Conservation (phyloP, 441 rosid genomes). For the Eutrema salsugineum region DNA sequence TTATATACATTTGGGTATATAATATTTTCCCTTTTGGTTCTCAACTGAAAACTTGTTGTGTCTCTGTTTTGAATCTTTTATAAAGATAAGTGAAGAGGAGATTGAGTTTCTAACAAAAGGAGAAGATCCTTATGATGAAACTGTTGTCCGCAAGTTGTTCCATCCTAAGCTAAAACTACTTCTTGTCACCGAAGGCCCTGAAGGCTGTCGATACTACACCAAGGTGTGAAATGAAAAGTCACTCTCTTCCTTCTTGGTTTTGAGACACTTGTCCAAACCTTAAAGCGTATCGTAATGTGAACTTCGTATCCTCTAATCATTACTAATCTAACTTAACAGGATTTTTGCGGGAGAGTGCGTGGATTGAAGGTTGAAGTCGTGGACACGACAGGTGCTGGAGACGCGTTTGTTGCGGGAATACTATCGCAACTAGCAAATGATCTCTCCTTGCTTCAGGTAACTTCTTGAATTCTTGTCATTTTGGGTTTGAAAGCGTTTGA, state of each 20-base stretch:
- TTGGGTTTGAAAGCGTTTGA: neutral
- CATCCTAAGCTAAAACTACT: slow-evolving; percentile 83
- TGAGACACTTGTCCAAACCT: neutral
- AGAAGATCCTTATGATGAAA: slow-evolving; percentile 91
- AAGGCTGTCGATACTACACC: slow-evolving; percentile 93
- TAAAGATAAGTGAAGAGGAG: slow-evolving; percentile 91
- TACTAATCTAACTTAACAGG: slow-evolving; percentile 44
- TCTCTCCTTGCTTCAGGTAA: slow-evolving; percentile 81
- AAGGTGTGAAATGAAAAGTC: slow-evolving; percentile 52
- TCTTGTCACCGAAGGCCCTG: slow-evolving; percentile 83
- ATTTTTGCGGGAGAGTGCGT: slow-evolving; percentile 68
- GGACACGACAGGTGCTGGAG: slow-evolving; percentile 98
- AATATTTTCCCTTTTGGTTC: neutral
- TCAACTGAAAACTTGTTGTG: slow-evolving; percentile 1
- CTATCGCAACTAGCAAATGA: slow-evolving; percentile 58
- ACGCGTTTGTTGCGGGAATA: slow-evolving; percentile 91
- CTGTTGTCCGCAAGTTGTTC: slow-evolving; percentile 65
- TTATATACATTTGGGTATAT: neutral
- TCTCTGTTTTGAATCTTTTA: neutral
- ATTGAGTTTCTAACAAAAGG: slow-evolving; percentile 77
- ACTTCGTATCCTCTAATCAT: neutral
- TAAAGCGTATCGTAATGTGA: neutral
- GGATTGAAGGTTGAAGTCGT: slow-evolving; percentile 76
- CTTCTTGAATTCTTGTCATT: neutral
- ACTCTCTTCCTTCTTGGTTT: neutral